phyloP scores from a whole-genome alignment of 2,329 filamentous ascomycete genomes.

The Acrocalymma vagum region DNA sequence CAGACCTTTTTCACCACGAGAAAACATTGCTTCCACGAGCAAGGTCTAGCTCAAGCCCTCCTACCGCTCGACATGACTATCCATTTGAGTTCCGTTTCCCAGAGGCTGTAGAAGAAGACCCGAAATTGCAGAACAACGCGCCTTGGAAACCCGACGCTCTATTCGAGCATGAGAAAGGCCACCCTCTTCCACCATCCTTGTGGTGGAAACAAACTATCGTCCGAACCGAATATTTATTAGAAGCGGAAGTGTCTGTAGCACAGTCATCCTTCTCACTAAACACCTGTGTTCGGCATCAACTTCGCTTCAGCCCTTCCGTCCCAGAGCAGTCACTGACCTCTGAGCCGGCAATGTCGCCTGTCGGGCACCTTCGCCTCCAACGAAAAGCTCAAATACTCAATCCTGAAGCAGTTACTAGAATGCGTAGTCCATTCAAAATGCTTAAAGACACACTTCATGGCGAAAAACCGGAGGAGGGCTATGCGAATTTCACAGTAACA shows the following conservation, averaged over 20 bases:
- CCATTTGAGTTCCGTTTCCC: constrained; percentile 34
- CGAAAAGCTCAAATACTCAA: constrained; percentile 18
- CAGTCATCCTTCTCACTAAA: constrained; percentile 24
- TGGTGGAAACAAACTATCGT: constrained; percentile 23
- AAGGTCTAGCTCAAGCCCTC: constrained; percentile 22
- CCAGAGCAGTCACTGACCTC: constrained; percentile 13
- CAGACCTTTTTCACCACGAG: constrained; percentile 21
- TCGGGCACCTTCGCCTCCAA: constrained; percentile 19
- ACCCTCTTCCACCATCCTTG: constrained; percentile 27
- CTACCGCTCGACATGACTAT: constrained; percentile 22
- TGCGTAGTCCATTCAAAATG: constrained; percentile 11
- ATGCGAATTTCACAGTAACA: constrained; percentile 21
- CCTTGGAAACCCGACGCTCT: constrained; percentile 9
- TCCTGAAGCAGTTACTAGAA: constrained; percentile 12
- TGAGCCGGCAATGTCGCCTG: constrained; percentile 7
- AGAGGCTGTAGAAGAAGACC: constrained; percentile 18
- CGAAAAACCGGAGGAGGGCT: constrained; percentile 15
- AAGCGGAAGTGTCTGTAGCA: constrained; percentile 22
- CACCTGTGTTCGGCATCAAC: constrained; percentile 22
- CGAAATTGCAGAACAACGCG: constrained; percentile 14
- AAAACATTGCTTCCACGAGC: constrained; percentile 9
- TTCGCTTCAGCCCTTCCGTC: constrained; percentile 26
- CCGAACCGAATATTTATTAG: constrained; percentile 27
- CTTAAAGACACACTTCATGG: constrained; percentile 16
- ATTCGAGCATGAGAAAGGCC: constrained; percentile 21